Base-by-base conservation (phyloP, 768 basidiomycete genomes). In the Amanita subjunquillea region DNA sequence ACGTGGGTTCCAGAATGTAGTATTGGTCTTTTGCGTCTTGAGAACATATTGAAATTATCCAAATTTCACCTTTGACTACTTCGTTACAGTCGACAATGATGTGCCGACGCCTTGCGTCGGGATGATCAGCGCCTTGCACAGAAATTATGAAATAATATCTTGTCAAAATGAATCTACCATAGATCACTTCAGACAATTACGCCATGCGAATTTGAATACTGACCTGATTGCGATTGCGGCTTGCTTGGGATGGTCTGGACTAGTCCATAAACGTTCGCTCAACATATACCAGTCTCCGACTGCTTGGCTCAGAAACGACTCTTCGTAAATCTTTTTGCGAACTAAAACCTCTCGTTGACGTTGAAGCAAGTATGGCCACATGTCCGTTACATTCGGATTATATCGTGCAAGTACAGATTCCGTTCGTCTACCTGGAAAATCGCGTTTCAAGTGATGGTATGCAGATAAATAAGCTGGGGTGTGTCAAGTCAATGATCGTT, bases 361-460 rank as follows among this genome's bases (percentile, higher is more conserved):
- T 20, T 68, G 59, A 25, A 64, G 65, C 32, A 87, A 70, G 62
- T 88, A 88, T 6, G 86, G 84, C 87, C 87, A 90, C 60, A 83
- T 69, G 56, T 88, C 80, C 1, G 73, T 78, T 65, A 73, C 80
- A 15, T 69, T 72, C 20, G 54, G 64, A 13, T 75, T 63, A 57
- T 77, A 66, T 9, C 63, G 61, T 42, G 65, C 54, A 45, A 78
- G 55, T 6, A 80, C 48, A 0, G 56, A 34, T 39, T 53, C 44
- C 17, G 53, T 48, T 17, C 53, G 20, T 39, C n/a, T 15, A 67
- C 65, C 40, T 81, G 65, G 69, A 41, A 59, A 77, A 86, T 13
- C 43, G 34, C 69, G 53, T 22, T 64, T 68, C 13, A 89, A 70
- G 34, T 75, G 73, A 49, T 72, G 64, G 10, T 62, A 59, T 0